phyloP scores from a whole-genome alignment of 192 early-diverging fungal genomes.

The Mortierella hygrophila region DNA sequence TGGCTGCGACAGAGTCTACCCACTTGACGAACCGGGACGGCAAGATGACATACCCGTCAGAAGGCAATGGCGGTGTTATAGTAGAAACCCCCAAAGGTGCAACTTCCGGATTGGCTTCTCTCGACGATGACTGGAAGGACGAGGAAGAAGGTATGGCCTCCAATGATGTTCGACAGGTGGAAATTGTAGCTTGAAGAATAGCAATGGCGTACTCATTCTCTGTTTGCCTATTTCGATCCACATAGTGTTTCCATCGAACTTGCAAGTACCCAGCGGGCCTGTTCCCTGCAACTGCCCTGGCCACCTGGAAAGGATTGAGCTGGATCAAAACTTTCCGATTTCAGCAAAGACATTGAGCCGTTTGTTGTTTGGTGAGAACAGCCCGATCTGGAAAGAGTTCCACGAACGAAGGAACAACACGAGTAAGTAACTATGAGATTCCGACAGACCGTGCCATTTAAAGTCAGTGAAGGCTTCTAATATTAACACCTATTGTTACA shows the following conservation, averaged over 20 bases:
- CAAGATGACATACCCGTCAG: slow-evolving; percentile 9
- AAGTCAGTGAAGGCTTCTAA: neutral
- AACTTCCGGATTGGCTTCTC: slow-evolving; percentile 16
- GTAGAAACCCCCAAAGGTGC: neutral
- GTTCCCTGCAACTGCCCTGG: slow-evolving; percentile 73
- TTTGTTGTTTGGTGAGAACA: slow-evolving; percentile 67
- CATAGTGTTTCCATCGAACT: slow-evolving; percentile 62
- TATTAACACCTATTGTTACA: neutral
- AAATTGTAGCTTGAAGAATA: neutral
- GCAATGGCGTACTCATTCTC: neutral
- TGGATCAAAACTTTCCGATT: slow-evolving; percentile 63
- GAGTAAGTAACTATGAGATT: neutral
- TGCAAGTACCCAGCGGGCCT: slow-evolving; percentile 62
- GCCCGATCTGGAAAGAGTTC: slow-evolving; percentile 61
- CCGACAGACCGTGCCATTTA: neutral
- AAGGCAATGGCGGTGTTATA: neutral
- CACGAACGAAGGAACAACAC: slow-evolving; percentile 63
- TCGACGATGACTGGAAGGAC: slow-evolving; percentile 20
- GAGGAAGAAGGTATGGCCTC: slow-evolving; percentile 33
- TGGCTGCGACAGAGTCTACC: slow-evolving; percentile 48
- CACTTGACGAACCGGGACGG: slow-evolving; percentile 35
- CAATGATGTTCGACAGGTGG: neutral
- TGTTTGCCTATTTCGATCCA: neutral
- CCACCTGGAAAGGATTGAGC: slow-evolving; percentile 74
- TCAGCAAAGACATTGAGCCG: slow-evolving; percentile 75